Conservation (phyloP, 2,329 filamentous ascomycete species). For the Colletotrichum euphorbiae region DNA sequence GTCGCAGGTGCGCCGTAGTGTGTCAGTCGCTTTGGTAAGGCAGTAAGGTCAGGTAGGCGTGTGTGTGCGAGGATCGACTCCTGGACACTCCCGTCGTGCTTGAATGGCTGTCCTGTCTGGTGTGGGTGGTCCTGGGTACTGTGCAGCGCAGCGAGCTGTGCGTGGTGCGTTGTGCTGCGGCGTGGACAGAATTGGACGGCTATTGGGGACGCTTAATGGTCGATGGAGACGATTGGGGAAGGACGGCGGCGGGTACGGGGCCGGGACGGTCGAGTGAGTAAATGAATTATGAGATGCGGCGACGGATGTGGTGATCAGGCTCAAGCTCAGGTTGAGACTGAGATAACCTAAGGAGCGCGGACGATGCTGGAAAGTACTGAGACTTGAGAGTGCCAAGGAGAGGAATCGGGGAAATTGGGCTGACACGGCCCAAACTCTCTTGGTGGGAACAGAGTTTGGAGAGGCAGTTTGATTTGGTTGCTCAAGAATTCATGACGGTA, state of each 20-base stretch:
- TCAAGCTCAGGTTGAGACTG: slow-evolving; percentile 19
- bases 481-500: slow-evolving; percentile 25
- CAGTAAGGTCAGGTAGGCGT: slow-evolving; percentile 2
- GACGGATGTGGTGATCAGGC: slow-evolving; percentile 12
- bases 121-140: slow-evolving; percentile 13
- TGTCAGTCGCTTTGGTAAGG: slow-evolving; percentile 10
- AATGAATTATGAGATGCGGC: background rate
- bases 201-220: background rate
- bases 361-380: slow-evolving; percentile 21
- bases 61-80: slow-evolving; percentile 3
- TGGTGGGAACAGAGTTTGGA: slow-evolving; percentile 33
- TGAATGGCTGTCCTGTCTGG: background rate
- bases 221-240: background rate
- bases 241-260: background rate
- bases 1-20: slow-evolving; percentile 29
- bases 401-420: slow-evolving; percentile 37
- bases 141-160: background rate
- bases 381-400: slow-evolving; percentile 26
- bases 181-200: background rate
- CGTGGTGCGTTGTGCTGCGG: background rate
- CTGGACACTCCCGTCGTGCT: background rate
- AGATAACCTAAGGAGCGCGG: slow-evolving; percentile 20
- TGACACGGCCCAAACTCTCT: slow-evolving; percentile 39
- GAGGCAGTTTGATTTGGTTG: background rate
- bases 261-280: background rate